Base-by-base conservation (phyloP, 169 alveolate genomes). In the Cryptosporidium bovis region DNA sequence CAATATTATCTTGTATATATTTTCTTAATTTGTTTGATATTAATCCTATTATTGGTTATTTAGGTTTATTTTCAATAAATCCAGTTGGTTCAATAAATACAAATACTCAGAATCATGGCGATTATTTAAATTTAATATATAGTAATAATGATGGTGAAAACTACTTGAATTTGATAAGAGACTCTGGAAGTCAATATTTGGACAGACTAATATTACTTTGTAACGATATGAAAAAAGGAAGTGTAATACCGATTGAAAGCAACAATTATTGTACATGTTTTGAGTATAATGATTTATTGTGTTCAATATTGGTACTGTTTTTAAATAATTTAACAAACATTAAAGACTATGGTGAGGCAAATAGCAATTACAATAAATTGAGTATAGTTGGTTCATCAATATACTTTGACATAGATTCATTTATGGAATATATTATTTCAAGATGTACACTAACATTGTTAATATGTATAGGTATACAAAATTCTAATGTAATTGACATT, bases 271-370 rank as follows among this genome's bases (percentile, higher is more conserved):
- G 87, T 34, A 58, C 56, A 2, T 77, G 77, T 60, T 50, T 77
- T 24, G 87, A 77, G n/a, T 60, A 77, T 40, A 68, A 77, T 27
- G 87, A 77, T 40, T 64, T 58, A 1, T 53, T 77, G 29, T 77
- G 87, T 31, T 60, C 64, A 12, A 16, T 46, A 33, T 20, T 77
- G 50, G 18, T 77, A 27, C 50, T 77, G 6, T 40, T 60, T 5
- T 40, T 77, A 7, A 58, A 77, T n/a, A 56, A 77, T 27, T 15
- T 44, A 16, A 34, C 58, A 5, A 51, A 31, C 48, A 40, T 40
- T 0, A 40, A 40, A 8, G 48, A 40, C 12, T 2, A n/a, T 2
- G 83, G 67, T 13, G 51, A 31, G 10, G 31, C 18, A 1, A 16
- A 27, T 2, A 33, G 29, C 65, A 62, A 6, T 62, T 6, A 10